These are phyloP conservation scores for Cryptosporidium meleagridis DNA, from an alignment of 169 alveolate species.

Conservation along the genomic window DNA sequence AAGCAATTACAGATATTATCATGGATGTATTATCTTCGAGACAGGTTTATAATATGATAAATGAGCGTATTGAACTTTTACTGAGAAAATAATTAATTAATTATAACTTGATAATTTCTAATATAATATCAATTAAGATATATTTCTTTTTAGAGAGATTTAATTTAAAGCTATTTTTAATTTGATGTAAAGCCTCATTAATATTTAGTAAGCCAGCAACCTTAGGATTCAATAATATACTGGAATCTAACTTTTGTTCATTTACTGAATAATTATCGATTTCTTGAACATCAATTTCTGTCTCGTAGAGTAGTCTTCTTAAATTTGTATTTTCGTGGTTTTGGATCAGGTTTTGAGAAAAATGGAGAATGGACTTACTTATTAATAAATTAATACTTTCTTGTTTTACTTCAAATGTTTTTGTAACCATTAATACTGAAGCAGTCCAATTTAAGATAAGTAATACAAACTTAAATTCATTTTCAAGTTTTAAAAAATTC, in stretches of 20 bases:
- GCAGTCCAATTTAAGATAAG: conserved; percentile 2
- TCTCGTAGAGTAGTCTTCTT: not conserved
- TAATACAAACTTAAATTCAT: conserved; percentile 9
- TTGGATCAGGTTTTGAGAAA: not conserved
- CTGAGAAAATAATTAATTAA: conserved; percentile 1
- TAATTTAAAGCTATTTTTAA: conserved; percentile 23
- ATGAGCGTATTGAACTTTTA: conserved; percentile 49
- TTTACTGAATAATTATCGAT: not conserved
- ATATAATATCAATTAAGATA: conserved; percentile 15
- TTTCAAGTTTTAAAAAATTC: not conserved
- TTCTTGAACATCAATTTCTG: not conserved
- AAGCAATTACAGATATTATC: conserved; percentile 30
- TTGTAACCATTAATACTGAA: conserved; percentile 6
- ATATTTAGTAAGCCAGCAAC: not conserved
- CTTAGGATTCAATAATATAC: not conserved
- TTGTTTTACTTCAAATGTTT: not conserved
- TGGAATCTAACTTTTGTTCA: not conserved
- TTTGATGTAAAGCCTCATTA: not conserved
- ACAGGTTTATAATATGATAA: conserved; percentile 62
- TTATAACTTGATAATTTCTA: not conserved
- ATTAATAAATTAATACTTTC: not conserved
- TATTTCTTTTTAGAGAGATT: not conserved
- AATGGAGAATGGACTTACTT: not conserved
- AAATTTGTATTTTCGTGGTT: not conserved
- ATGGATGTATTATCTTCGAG: conserved; percentile 62